Evolutionary conservation across 495 filamentous ascomycete species (phyloP), one percentile per base, ranked within the genome.

Genomic region (Aspergillus baeticus): DNA sequence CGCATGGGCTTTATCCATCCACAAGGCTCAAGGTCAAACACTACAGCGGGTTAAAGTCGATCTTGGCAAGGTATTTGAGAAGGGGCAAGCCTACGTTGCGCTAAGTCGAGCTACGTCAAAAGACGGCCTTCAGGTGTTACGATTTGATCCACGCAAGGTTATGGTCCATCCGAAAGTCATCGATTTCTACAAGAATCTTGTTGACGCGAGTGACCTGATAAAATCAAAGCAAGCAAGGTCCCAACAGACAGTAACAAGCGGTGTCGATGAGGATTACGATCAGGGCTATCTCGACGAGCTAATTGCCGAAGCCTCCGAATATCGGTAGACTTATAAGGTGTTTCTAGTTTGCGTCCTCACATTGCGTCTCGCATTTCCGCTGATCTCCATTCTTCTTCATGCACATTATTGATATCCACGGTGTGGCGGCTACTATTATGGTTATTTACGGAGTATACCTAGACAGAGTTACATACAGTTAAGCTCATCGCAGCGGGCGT

Each of bases 1-100:
- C 10, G 94, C 94, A 1, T 98, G 94, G 94, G 95, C 94, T 13
- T 74, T 98, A 14, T 96, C 90, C 2, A 98, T 98, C 58, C 94
- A 98, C 77, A 98, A 98, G 73, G 94, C 95, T 8, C 94, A 98
- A 67, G 94, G 94, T 0, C 95, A 98, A 66, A 98, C 94, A 13
- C 77, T 98, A 41, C 92, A 96, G 64, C 81, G 94, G 14, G 95
- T 98, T 44, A 96, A 96, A 68, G 92, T 98, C 6, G 91, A 98
- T 63, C 78, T 98, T 0, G 90, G 91, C 14, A 87, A 80, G 60
- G 90, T 94, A 8, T 98, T 98, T 63, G 94, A 98, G 69, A 97
- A 96, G 69, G 94, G 94, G 0, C 94, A 82, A 58, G 79, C 79
- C 11, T 82, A 82, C 55, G 79, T 82, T 26, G 79, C 79, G 8